Evolutionary conservation across 495 filamentous ascomycete genomes (phyloP).

Genomic region (Neurospora sp.): DNA sequence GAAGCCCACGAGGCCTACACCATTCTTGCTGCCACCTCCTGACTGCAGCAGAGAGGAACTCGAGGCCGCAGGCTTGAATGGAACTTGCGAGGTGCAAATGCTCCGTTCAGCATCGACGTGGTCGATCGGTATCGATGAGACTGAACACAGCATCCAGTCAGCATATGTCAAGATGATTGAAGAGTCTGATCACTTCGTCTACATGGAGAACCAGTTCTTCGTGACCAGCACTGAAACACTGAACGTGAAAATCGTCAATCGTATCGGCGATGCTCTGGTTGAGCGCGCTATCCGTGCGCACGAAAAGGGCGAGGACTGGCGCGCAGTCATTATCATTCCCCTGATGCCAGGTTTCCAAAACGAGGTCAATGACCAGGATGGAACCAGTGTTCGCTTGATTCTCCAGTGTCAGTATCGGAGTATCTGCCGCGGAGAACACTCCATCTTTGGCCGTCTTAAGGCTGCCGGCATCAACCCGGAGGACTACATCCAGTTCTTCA

Average conservation of each 20-base stretch:
- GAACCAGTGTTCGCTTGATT: slow-evolving; percentile 87
- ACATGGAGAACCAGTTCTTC: slow-evolving; percentile 99
- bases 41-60: slow-evolving; percentile 81
- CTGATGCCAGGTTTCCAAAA: slow-evolving; percentile 98
- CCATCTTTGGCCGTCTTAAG: slow-evolving; percentile 80
- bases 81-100: slow-evolving; percentile 94
- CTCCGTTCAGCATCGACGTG: slow-evolving; percentile 81
- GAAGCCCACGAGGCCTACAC: slow-evolving; percentile 88
- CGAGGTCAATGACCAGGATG: slow-evolving; percentile 85
- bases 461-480: slow-evolving; percentile 85
- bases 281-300: slow-evolving; percentile 81
- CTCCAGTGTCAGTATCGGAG: slow-evolving; percentile 97
- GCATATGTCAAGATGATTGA: slow-evolving; percentile 94
- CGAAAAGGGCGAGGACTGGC: slow-evolving; percentile 81
- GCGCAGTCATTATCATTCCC: slow-evolving; percentile 87
- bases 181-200: slow-evolving; percentile 92
- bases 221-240: slow-evolving; percentile 87
- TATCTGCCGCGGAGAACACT: slow-evolving; percentile 88
- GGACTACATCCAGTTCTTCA: slow-evolving; percentile 94
- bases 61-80: slow-evolving; percentile 75
- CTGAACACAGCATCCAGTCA: slow-evolving; percentile 89
- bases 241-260: slow-evolving; percentile 78
- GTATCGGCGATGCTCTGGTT: slow-evolving; percentile 90
- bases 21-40: slow-evolving; percentile 85
- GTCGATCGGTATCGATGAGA: slow-evolving; percentile 82